Conservation (phyloP, 441 rosid genomes). For the Pelargonium citronellum region DNA sequence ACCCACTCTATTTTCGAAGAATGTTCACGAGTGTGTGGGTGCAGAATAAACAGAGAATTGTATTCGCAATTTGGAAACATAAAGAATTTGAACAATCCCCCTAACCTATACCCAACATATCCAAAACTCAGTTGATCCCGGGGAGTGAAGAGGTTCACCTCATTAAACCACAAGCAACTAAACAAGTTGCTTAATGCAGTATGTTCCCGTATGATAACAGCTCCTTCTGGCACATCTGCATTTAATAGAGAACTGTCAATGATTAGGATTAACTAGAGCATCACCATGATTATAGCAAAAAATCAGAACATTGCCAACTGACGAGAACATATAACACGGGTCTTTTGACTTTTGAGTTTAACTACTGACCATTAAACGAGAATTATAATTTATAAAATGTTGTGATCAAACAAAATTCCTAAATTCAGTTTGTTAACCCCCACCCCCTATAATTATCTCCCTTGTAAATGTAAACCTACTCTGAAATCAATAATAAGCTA, state of each 20-base stretch:
- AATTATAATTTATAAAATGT: too few relatives aligned
- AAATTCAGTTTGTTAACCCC: neutral
- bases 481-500: too few relatives aligned
- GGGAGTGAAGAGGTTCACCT: constrained; percentile 85
- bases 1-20: constrained; percentile 96
- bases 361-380: neutral
- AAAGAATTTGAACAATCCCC: constrained; percentile 55
- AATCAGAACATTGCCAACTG: neutral
- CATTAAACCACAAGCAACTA: constrained; percentile 95
- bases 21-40: constrained; percentile 88
- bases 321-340: neutral
- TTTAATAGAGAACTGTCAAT: neutral
- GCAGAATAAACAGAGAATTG: constrained; percentile 73
- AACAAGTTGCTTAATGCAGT: constrained; percentile 72
- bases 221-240: constrained; percentile 98
- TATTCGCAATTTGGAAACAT: constrained; percentile 96
- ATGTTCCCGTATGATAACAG: constrained; percentile 77
- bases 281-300: neutral
- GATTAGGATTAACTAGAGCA: neutral
- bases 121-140: constrained; percentile 96
- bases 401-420: neutral
- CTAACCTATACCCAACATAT: constrained; percentile 68
- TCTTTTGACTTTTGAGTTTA: neutral
- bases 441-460: too few relatives aligned
- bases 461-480: too few relatives aligned